Base-by-base conservation (phyloP, 2,329 filamentous ascomycete species). In the Arthrobotrys megalospora region DNA sequence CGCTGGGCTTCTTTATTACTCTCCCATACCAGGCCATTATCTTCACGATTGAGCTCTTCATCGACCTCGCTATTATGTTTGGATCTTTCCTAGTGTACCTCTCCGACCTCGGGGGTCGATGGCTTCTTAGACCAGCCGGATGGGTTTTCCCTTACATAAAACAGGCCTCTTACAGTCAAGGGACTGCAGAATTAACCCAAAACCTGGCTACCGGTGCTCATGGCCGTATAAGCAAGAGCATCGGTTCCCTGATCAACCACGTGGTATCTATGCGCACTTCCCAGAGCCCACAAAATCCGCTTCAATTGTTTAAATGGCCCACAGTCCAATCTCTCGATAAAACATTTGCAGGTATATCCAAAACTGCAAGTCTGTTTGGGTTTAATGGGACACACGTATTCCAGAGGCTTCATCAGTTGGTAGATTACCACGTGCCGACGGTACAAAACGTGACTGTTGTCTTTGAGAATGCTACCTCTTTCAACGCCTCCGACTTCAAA, bases 1-100 rank as follows among this genome's bases (percentile, higher is more conserved):
- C 81, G 10, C 75, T 82, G 41, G 62, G 81, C 7, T 82, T 82
- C 67, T 80, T 81, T 52, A 76, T 82, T 41, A 70, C 79, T 14
- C 66, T 82, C 34, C 81, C 81, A 11, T 73, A 79, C 36, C 80
- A 77, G 3, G 53, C 78, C 11, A 75, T 80, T 21, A 81, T 80
- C 16, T 82, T 81, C 60, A 76, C 70, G 47, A 81, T 81, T 3
- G 80, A 82, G 52, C 79, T 82, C 21, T 67, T 82, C 16, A 80
- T 82, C 4, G 81, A 82, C 32, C 80, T 80, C 58, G 76, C 77
- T 3, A 81, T 80, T 12, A 80, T 80, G 72, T 70, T 81, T 24
- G 65, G 79, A 11, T 82, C 81, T 43, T 80, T 80, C 34, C 63
- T 81, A 14, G 70, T 82, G 36, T 77, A 81, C 50, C 45, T 81